Evolutionary conservation across 345 rosid genomes (phyloP).

Genomic region (Garcia nutans): DNA sequence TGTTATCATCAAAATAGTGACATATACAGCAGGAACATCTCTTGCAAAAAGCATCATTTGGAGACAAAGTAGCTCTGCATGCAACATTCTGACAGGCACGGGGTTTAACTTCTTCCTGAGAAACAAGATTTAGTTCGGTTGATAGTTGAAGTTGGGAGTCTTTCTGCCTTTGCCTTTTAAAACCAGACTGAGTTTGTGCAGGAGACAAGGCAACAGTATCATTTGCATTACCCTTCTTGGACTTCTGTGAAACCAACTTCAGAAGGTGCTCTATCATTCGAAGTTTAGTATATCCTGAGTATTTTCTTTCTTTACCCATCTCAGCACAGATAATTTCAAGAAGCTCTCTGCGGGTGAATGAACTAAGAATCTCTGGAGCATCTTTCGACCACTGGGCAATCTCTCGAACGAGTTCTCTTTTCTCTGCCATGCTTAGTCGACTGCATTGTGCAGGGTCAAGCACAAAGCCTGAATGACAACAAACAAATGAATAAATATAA

Average conservation of each 20-base stretch:
- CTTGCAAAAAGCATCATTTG: constrained; percentile 58
- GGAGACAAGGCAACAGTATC: constrained; percentile 12
- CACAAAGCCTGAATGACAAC: constrained; percentile 39
- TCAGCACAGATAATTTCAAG: constrained; percentile 77
- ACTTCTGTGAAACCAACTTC: constrained; percentile 53
- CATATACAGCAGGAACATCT: constrained; percentile 88
- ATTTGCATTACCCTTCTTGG: constrained; percentile 17
- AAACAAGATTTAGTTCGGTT: constrained; percentile 18
- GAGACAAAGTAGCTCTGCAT: constrained; percentile 52
- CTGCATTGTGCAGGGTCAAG: constrained; percentile 52
- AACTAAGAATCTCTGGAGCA: constrained; percentile 65
- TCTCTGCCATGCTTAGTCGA: constrained; percentile 60
- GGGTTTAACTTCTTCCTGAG: constrained; percentile 22
- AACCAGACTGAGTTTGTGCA: constrained; percentile 24
- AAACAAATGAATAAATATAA: background rate
- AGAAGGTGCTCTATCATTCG: constrained; percentile 75
- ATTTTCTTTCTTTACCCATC: constrained; percentile 79
- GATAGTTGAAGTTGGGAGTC: constrained; percentile 30
- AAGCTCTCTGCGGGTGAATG: constrained; percentile 76
- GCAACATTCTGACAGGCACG: constrained; percentile 63
- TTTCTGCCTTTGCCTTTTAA: constrained; percentile 45
- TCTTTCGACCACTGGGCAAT: constrained; percentile 55
- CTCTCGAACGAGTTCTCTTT: constrained; percentile 59
- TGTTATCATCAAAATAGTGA: constrained; percentile 69
- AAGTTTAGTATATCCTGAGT: constrained; percentile 64